Evolutionary conservation across 2,329 filamentous ascomycete species (phyloP), one percentile per base, ranked within the genome.

Genomic region (Chrysosporium keratinophilum): DNA sequence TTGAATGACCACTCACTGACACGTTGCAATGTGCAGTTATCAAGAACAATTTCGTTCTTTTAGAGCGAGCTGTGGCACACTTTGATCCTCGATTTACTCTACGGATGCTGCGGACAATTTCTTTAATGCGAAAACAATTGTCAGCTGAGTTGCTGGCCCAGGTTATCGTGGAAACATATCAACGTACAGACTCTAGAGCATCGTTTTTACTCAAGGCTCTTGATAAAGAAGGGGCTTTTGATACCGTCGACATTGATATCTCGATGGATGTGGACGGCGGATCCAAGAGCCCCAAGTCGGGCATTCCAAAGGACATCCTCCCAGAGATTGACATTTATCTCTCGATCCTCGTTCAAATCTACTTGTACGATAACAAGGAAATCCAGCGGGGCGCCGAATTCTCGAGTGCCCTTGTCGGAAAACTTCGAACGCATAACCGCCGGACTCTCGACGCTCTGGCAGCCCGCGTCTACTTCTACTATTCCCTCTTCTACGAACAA

Each of bases 391-490:
- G 93, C 52, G 83, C 84, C 59, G 79, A 87, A 56, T 95, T 97
- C 73, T 97, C 93, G 31, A 81, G 82, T 61, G 82, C 83, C 63
- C 78, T 98, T 52, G 83, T 89, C 50, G 87, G 91, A 66, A 85
- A 85, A 67, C 84, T 97, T 68, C 88, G 94, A 65, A 79, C 83
- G 51, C 78, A 95, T 67, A 98, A 98, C 76, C 86, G 93, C 58
- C 84, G 93, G 63, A 97, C 93, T 20, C 76, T 98, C 58, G 93
- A 98, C 71, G 89, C 90, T 48, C 81, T 98, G 56, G 87, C 90
- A 56, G 89, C 91, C 60, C 94, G 94, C 72, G 89, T 91, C 59
- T 98, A 96, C 78, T 97, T 96, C 74, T 98, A 98, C 78, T 95
- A 88, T 74, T 88, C 88, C 20, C 78, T 97, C 63, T 97, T 97